Conservation (phyloP, 306 rosid species). For the Lathyrus oleraceus region DNA sequence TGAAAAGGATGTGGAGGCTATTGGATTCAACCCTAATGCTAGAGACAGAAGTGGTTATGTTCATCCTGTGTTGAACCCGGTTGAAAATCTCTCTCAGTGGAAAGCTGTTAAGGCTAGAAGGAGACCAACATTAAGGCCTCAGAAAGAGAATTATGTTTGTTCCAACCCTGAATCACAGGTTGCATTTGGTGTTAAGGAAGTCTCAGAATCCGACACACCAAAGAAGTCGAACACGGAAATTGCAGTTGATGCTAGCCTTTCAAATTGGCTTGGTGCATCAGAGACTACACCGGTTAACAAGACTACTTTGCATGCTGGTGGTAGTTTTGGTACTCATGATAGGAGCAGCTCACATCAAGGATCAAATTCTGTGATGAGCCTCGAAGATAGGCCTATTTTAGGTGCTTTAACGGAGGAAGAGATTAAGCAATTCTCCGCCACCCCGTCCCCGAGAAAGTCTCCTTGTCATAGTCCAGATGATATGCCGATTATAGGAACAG, state of each 20-base stretch:
- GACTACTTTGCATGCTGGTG: conserved; percentile 26
- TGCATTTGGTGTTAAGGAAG: conserved; percentile 7
- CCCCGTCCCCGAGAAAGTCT: conserved; percentile 71
- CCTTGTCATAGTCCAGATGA: conserved; percentile 71
- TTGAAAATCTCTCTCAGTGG: conserved; percentile 80
- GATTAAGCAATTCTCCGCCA: conserved; percentile 65
- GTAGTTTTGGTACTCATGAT: conserved; percentile 44
- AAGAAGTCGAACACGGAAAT: conserved; percentile 56
- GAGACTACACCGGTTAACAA: conserved; percentile 51
- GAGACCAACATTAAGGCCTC: conserved; percentile 45
- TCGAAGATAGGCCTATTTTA: conserved; percentile 83
- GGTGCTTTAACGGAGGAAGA: conserved; percentile 86
- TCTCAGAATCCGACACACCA: conserved; percentile 40
- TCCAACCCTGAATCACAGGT: conserved; percentile 37
- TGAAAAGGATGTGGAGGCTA: conserved; percentile 40
- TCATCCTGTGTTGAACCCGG: conserved; percentile 82
- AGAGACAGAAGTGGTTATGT: conserved; percentile 77
- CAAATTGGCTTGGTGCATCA: conserved; percentile 79
- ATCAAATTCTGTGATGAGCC: conserved; percentile 62
- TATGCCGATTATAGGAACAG: conserved; percentile 79
- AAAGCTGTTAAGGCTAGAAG: conserved; percentile 65
- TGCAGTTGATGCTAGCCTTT: conserved; percentile 85
- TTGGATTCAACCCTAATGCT: conserved; percentile 45
- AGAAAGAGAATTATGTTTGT: conserved; percentile 55
- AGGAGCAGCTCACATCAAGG: conserved; percentile 49